Base-by-base conservation (phyloP, 371 early-diverging fungal species). In the Mucor irregularis region DNA sequence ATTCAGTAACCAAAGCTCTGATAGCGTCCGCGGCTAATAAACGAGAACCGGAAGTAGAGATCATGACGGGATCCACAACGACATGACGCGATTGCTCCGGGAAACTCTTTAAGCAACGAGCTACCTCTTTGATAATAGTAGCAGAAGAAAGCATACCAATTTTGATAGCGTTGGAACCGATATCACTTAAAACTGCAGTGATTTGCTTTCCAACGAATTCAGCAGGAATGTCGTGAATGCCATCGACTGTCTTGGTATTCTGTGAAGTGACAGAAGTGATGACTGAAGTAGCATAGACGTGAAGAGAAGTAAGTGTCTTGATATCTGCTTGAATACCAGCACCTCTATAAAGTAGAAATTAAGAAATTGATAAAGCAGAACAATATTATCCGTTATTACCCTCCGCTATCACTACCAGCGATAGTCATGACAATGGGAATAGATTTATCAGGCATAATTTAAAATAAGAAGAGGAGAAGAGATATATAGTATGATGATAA, bases 321-420 rank as follows among this genome's bases (percentile, higher is more conserved):
- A 94, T 82, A 70, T 92, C 92, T 29, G 94, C 94, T 69, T 94
- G 94, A 62, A 94, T 90, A 38, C 89, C 89, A 28, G 89, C 89
- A 5, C 89, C 89, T 29, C 88, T 86, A 55, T 24, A 44, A 9
- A 53, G 33, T 17, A 17, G 19, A 17, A 3, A 1, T 33, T 19
- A 31, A 35, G 14, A 21, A 39, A 39, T 19, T n/a, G 8, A 16
- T 6, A 16, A 24, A 24, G 1, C 24, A 25, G 2, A 24, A 42
- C 10, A 24, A 42, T 19, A 19, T 19, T 24, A 42, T 19, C 3
- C 1, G 6, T 19, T 17, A 11, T 64, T 75, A 81, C 78, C 83
- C 83, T 51, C 86, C 82, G 45, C 83, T 83, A 49, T 86, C 86
- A 48, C 82, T 82, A 22, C 86, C 86, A 33, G 86, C 86, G 49